Percentiles rank a stretch among this genome's conserved stretches.
Conservation (phyloP, 768 basidiomycete species). For the Candolleomyces eurysporus region DNA sequence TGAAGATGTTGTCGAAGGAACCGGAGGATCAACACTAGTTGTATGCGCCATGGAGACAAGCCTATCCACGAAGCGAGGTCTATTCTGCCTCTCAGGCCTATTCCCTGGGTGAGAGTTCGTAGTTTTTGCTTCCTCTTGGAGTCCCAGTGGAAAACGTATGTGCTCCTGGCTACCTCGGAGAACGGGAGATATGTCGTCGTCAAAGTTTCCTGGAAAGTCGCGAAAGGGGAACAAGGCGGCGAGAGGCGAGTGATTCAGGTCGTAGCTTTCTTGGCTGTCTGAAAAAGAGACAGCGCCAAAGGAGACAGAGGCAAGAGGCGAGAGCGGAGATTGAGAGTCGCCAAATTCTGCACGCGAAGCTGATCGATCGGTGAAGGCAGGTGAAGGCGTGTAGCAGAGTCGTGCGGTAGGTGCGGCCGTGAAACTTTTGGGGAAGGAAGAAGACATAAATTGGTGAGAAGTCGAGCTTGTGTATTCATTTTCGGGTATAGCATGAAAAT, state of each 20-base stretch:
- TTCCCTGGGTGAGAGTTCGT: too few species aligned
- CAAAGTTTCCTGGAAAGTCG: constrained; percentile 9
- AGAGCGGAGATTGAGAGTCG: neutral
- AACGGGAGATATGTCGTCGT: constrained; percentile 29
- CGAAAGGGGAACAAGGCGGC: constrained; percentile 6
- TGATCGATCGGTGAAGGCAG: neutral
- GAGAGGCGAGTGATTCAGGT: constrained; percentile 11
- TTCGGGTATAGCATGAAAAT: neutral
- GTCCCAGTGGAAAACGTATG: neutral
- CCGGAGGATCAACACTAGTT: neutral
- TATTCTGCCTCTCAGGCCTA: neutral
- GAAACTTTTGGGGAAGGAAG: neutral
- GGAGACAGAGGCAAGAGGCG: neutral
- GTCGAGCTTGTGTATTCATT: neutral
- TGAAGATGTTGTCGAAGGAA: neutral
- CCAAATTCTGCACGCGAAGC: neutral
- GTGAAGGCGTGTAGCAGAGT: constrained; percentile 4
- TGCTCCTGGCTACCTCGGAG: constrained; percentile 19
- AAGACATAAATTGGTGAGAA: neutral
- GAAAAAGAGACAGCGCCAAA: neutral
- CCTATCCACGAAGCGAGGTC: neutral
- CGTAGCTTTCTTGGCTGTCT: constrained; percentile 1
- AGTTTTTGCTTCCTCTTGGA: neutral
- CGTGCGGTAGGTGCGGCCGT: neutral
- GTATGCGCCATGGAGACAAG: neutral